Conservation (phyloP, 2,329 filamentous ascomycete genomes). For the Massarina eburnea region DNA sequence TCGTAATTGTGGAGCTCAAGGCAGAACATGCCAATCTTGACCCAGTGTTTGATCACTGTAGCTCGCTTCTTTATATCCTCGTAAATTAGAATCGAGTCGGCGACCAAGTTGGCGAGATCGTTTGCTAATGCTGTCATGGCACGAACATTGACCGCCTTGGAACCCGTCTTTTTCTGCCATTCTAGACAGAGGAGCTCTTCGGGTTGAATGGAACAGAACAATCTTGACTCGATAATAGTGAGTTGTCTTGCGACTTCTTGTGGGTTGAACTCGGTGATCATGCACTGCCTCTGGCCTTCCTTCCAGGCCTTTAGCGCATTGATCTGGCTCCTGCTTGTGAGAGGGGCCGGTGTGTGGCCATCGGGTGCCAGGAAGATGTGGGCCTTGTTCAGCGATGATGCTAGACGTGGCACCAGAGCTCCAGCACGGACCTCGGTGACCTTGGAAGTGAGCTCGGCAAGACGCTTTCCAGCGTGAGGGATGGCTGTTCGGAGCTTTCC, state of each 20-base stretch:
- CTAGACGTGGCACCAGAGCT: slow-evolving; percentile 76
- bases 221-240: slow-evolving; percentile 85
- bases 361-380: slow-evolving; percentile 73
- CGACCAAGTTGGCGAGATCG: slow-evolving; percentile 87
- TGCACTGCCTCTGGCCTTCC: slow-evolving; percentile 67
- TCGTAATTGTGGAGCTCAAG: slow-evolving; percentile 94
- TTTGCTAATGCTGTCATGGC: slow-evolving; percentile 93
- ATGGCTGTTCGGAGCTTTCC: slow-evolving; percentile 68
- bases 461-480: slow-evolving; percentile 76
- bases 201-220: slow-evolving; percentile 89
- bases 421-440: slow-evolving; percentile 70
- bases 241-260: slow-evolving; percentile 89
- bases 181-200: slow-evolving; percentile 89
- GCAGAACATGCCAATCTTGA: slow-evolving; percentile 87
- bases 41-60: slow-evolving; percentile 92
- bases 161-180: slow-evolving; percentile 87
- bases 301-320: slow-evolving; percentile 74
- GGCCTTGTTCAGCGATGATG: slow-evolving; percentile 86
- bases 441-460: slow-evolving; percentile 77
- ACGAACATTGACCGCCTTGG: slow-evolving; percentile 83
- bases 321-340: slow-evolving; percentile 75
- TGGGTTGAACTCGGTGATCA: slow-evolving; percentile 86
- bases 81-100: slow-evolving; percentile 84
- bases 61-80: slow-evolving; percentile 94
- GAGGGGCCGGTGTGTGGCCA: slow-evolving; percentile 67